Conservation (phyloP, 116 monocot genomes). For the Iris pallida region DNA sequence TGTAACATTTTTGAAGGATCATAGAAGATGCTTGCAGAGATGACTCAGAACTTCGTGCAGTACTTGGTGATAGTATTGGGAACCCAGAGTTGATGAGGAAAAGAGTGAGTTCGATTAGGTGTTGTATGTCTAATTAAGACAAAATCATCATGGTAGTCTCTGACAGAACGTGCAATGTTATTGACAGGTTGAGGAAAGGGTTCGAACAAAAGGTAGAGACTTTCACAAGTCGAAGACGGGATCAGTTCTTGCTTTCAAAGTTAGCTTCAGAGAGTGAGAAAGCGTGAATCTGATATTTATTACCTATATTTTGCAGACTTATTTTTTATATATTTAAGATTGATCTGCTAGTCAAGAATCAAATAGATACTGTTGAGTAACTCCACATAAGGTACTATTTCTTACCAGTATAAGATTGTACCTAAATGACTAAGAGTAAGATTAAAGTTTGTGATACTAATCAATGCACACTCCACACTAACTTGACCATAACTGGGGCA, state of each 20-base stretch:
- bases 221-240: conserved; percentile 85
- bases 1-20: conserved; percentile 30
- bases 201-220: conserved; percentile 79
- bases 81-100: conserved; percentile 94
- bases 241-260: conserved; percentile 95
- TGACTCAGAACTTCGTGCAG: conserved; percentile 82
- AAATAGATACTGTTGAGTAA: too few relatives aligned
- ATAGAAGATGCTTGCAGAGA: conserved; percentile 91
- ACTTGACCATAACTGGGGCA: too few relatives aligned
- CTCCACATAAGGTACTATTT: too few relatives aligned
- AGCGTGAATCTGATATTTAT: neutral
- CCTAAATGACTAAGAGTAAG: too few relatives aligned
- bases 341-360: too few relatives aligned
- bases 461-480: too few relatives aligned
- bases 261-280: conserved; percentile 97
- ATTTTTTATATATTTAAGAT: too few relatives aligned
- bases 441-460: too few relatives aligned
- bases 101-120: conserved; percentile 40
- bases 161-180: neutral
- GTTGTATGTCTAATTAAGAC: neutral
- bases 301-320: too few relatives aligned
- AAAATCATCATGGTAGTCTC: neutral
- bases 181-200: conserved; percentile 81
- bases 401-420: too few relatives aligned
- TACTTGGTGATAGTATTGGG: conserved; percentile 93